Evolutionary conservation across 2,329 filamentous ascomycete species (phyloP).

Genomic region (Botrytis porri): DNA sequence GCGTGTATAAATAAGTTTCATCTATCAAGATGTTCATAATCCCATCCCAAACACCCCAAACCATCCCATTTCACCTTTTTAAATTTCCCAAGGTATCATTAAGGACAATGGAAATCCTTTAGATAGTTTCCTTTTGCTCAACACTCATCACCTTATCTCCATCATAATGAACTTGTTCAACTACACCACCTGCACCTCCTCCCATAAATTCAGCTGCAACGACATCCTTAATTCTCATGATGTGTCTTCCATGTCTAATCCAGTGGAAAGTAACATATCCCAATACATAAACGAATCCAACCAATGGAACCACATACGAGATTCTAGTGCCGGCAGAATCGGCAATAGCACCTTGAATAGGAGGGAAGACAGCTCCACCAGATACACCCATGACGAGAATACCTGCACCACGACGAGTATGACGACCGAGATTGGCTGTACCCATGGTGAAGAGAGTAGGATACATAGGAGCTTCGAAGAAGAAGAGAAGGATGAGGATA

Average conservation of each 20-base stretch:
- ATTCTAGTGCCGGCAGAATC: constrained; percentile 48
- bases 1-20: background rate
- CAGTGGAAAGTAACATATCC: constrained; percentile 38
- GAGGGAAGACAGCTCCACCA: constrained; percentile 72
- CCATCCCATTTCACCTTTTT: background rate
- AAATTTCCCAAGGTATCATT: too few relatives aligned
- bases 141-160: constrained; percentile 19
- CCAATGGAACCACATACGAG: constrained; percentile 45
- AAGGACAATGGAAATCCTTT: background rate
- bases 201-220: constrained; percentile 23
- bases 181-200: constrained; percentile 31
- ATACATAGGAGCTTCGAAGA: constrained; percentile 80
- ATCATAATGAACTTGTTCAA: constrained; percentile 25
- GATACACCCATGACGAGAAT: constrained; percentile 68
- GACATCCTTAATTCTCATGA: constrained; percentile 38
- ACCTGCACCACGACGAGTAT: constrained; percentile 74
- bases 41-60: background rate
- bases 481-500: constrained; percentile 68
- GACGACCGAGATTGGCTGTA: constrained; percentile 70
- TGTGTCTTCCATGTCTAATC: constrained; percentile 37
- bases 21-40: background rate
- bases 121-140: constrained; percentile 10
- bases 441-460: constrained; percentile 77
- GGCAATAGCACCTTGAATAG: constrained; percentile 64
- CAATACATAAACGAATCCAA: constrained; percentile 43